phyloP scores from a whole-genome alignment of 2,329 filamentous ascomycete genomes.

The Rhinocladiella mackenziei region DNA sequence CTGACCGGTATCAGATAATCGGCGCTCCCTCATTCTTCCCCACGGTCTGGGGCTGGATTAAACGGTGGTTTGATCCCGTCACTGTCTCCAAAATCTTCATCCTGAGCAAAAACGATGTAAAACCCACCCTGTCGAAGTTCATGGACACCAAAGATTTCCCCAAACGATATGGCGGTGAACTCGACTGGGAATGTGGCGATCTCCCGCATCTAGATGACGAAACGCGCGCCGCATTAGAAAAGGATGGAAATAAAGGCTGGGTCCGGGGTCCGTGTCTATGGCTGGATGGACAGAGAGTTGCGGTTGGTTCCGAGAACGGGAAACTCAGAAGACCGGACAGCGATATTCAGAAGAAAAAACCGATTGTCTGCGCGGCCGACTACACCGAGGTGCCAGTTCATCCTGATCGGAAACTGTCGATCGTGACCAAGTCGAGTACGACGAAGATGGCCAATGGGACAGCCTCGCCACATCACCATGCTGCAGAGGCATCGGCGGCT shows the following conservation, averaged over 20 bases:
- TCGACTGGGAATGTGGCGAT: conserved; percentile 78
- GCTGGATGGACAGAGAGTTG: conserved; percentile 26
- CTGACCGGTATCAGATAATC: conserved; percentile 58
- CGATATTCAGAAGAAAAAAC: conserved; percentile 25
- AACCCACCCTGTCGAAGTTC: conserved; percentile 71
- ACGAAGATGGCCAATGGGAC: conserved; percentile 10
- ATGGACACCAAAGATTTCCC: conserved; percentile 81
- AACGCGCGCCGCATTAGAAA: conserved; percentile 32
- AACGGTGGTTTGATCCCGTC: conserved; percentile 87
- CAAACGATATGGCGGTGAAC: conserved; percentile 79
- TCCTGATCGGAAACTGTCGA: conserved; percentile 19
- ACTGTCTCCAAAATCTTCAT: conserved; percentile 97
- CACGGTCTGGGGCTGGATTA: conserved; percentile 82
- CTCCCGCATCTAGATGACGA: conserved; percentile 65
- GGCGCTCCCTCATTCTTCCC: conserved; percentile 84
- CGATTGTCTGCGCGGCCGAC: conserved; percentile 27
- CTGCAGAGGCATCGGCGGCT: conserved; percentile 12
- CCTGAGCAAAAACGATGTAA: conserved; percentile 67
- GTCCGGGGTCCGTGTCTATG: conserved; percentile 28
- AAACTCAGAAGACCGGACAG: conserved; percentile 21
- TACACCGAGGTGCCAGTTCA: conserved; percentile 27
- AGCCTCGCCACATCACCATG: conserved; percentile 16
- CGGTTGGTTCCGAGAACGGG: conserved; percentile 29
- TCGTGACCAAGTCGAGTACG: background rate
- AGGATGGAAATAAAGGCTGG: conserved; percentile 29